These are phyloP conservation scores for Aspergillus fumigatus DNA, from an alignment of 2,329 filamentous ascomycete genomes.

Conservation along the genomic window DNA sequence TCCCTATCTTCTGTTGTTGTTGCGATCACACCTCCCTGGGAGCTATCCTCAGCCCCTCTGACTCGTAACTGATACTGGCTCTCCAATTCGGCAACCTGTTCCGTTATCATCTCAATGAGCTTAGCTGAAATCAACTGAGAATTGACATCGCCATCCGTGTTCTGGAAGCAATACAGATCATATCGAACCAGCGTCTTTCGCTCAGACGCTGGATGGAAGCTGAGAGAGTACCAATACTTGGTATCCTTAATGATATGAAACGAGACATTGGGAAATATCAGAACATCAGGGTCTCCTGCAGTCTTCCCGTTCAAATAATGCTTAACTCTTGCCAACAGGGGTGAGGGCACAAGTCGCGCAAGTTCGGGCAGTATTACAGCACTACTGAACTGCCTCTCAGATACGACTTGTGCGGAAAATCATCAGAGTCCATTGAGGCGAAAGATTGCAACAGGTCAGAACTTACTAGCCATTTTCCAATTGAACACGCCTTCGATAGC, in stretches of 20 bases:
- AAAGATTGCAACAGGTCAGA: neutral
- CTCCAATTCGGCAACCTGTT: conserved; percentile 9
- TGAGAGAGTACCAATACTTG: conserved; percentile 20
- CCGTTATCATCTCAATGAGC: conserved; percentile 1
- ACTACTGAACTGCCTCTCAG: neutral
- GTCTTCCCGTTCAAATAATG: neutral
- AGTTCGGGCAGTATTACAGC: neutral
- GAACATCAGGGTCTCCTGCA: neutral
- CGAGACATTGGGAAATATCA: conserved; percentile 22
- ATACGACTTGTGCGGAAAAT: conserved; percentile 5
- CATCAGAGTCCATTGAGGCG: neutral
- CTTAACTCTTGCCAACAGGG: neutral
- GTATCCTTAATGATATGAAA: conserved; percentile 17
- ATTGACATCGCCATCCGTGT: neutral
- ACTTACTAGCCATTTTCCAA: conserved; percentile 31
- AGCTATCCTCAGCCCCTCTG: conserved; percentile 3
- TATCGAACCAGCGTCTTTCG: conserved; percentile 26
- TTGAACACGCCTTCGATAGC: conserved; percentile 27
- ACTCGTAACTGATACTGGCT: conserved; percentile 8
- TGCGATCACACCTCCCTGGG: neutral
- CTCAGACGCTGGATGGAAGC: conserved; percentile 23
- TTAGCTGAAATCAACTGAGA: neutral
- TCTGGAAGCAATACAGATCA: conserved; percentile 21
- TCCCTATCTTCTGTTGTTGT: neutral
- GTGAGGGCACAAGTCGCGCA: neutral